These are phyloP conservation scores for Pilasporangium apinafurcum DNA, from an alignment of 352 stramenopile genomes.

Conservation along the genomic window DNA sequence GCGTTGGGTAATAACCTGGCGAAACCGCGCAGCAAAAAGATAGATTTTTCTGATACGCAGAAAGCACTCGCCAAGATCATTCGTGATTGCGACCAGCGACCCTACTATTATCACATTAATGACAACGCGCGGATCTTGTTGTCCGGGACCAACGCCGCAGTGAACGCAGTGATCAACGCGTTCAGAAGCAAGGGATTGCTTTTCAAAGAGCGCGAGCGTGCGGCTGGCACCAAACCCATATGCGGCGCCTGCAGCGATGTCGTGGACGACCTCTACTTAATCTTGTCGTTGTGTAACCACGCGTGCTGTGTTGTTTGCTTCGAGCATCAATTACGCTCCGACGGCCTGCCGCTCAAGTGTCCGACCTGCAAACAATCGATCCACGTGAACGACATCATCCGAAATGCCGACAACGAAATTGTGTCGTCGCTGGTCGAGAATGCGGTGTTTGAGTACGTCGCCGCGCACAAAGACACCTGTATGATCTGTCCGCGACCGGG, in stretches of 20 bases:
- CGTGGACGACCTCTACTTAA: slow-evolving; percentile 5
- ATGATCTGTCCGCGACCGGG: slow-evolving; percentile 10
- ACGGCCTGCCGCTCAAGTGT: slow-evolving; percentile 5
- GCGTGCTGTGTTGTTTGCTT: slow-evolving; percentile 9
- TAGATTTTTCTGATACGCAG: too few relatives aligned
- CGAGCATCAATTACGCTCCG: neutral
- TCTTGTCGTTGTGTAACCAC: slow-evolving; percentile 10
- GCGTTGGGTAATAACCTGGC: neutral
- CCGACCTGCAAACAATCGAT: slow-evolving; percentile 1
- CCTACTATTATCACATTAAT: neutral
- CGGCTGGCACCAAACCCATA: neutral
- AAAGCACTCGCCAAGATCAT: too few relatives aligned
- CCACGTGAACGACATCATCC: slow-evolving; percentile 9
- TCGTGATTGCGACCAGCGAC: too few relatives aligned
- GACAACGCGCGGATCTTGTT: neutral
- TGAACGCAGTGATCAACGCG: slow-evolving; percentile 1
- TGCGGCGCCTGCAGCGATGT: slow-evolving; percentile 4
- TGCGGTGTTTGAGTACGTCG: slow-evolving; percentile 10
- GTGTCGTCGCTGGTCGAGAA: slow-evolving; percentile 8
- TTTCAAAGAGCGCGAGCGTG: neutral
- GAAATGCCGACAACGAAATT: neutral
- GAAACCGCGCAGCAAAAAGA: neutral
- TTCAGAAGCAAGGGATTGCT: slow-evolving; percentile 1
- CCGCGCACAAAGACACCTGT: neutral
- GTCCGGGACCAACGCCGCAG: neutral